phyloP scores from a whole-genome alignment of 257 asterid species.

The Henckelia pumila region DNA sequence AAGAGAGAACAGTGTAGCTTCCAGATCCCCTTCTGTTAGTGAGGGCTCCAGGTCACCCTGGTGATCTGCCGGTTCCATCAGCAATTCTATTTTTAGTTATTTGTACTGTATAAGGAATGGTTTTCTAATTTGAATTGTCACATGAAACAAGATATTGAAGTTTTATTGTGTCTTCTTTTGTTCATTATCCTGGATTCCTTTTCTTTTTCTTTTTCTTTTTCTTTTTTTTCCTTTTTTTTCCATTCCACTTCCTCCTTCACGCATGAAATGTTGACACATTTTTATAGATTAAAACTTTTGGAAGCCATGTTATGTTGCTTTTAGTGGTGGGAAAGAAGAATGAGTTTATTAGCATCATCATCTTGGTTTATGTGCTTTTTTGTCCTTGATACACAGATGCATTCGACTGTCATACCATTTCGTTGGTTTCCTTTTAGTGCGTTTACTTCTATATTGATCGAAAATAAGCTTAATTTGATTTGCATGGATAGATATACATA shows the following conservation, averaged over 20 bases:
- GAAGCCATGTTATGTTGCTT: too few relatives aligned
- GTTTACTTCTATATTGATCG: not conserved
- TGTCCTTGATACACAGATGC: not conserved
- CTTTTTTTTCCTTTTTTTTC: too few relatives aligned
- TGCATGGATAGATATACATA: not conserved
- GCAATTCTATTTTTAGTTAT: constrained; percentile 18
- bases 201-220: too few relatives aligned
- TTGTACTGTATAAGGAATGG: constrained; percentile 18
- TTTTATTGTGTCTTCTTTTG: not conserved
- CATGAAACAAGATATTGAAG: constrained; percentile 7
- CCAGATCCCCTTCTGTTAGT: constrained; percentile 71
- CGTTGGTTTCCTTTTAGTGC: not conserved
- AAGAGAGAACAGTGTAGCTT: constrained; percentile 49
- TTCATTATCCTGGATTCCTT: not conserved
- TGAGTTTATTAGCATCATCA: not conserved
- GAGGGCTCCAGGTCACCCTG: constrained; percentile 72
- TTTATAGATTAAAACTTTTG: too few relatives aligned
- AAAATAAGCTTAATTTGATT: not conserved
- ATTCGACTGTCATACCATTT: not conserved
- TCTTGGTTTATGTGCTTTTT: too few relatives aligned
- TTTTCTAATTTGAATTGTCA: constrained; percentile 20
- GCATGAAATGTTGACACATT: not conserved
- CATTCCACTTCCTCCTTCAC: not conserved
- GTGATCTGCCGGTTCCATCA: constrained; percentile 31
- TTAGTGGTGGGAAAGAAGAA: not conserved